Evolutionary conservation across 2,329 filamentous ascomycete genomes (phyloP).

Genomic region (Apiospora arundinis): DNA sequence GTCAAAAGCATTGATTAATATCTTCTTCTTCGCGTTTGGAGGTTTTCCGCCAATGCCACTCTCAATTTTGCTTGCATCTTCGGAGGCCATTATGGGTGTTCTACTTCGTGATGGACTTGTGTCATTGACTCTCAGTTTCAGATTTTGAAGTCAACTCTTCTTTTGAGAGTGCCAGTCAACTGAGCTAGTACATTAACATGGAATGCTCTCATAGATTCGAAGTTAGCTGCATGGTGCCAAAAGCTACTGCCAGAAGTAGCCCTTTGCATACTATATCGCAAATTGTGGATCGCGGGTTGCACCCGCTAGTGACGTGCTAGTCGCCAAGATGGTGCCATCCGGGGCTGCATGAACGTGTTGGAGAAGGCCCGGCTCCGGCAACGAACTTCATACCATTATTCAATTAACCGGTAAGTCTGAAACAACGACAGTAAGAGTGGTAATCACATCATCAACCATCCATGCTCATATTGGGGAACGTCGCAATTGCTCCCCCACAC

Average conservation of each 20-base stretch:
- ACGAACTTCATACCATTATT: not conserved
- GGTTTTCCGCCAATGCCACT: no score
- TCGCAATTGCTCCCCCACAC: not conserved
- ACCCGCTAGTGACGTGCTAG: constrained; percentile 22
- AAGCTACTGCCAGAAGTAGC: not conserved
- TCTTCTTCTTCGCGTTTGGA: constrained; percentile 52
- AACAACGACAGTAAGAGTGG: not conserved
- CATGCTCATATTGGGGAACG: not conserved
- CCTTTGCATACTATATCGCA: not conserved
- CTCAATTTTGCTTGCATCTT: not conserved
- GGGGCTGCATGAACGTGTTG: not conserved
- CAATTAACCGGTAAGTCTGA: not conserved
- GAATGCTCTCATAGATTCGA: no score
- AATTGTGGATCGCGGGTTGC: constrained; percentile 5
- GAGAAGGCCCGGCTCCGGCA: not conserved
- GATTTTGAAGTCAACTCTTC: not conserved
- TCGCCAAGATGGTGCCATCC: constrained; percentile 16
- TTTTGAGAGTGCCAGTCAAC: no score
- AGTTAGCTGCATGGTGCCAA: no score
- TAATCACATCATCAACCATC: not conserved
- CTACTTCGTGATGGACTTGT: not conserved
- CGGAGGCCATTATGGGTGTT: not conserved
- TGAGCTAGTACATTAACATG: not conserved
- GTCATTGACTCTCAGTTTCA: not conserved
- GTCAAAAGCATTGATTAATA: constrained; percentile 69